Evolutionary conservation across 139 green algal genomes (phyloP).

Genomic region (Coelastrella sp.): DNA sequence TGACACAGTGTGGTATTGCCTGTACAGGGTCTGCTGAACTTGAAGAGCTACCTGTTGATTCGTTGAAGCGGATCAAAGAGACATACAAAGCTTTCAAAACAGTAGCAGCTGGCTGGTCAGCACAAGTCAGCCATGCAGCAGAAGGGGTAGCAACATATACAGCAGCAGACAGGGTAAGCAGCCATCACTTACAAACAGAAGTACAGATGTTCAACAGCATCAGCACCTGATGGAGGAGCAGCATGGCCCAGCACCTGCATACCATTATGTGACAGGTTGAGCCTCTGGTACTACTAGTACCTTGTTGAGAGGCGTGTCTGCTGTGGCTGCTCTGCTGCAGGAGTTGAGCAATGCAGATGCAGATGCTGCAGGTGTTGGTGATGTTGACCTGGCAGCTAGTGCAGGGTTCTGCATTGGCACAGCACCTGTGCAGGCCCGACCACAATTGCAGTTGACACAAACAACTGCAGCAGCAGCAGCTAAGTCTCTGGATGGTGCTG

Average conservation of each 20-base stretch:
- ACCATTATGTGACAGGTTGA: too few species aligned
- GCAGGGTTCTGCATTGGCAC: slow-evolving; percentile 56
- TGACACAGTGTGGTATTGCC: background rate
- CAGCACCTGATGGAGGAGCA: too few species aligned
- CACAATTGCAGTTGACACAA: background rate
- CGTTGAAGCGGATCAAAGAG: slow-evolving; percentile 77
- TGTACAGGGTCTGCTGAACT: slow-evolving; percentile 56
- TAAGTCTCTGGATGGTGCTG: background rate
- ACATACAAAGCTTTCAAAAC: slow-evolving; percentile 68
- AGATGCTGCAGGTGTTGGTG: slow-evolving; percentile 46
- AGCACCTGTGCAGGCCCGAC: slow-evolving; percentile 51
- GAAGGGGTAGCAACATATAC: background rate
- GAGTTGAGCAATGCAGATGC: background rate
- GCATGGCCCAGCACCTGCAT: too few species aligned
- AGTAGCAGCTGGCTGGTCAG: background rate
- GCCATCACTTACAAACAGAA: too few species aligned
- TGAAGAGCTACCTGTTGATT: slow-evolving; percentile 72
- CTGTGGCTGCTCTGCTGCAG: background rate
- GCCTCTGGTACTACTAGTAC: background rate
- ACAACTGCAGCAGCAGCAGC: slow-evolving; percentile 26
- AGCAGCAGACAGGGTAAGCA: background rate
- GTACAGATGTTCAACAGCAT: too few species aligned
- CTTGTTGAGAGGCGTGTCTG: background rate
- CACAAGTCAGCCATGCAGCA: background rate
- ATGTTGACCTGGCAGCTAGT: slow-evolving; percentile 50